These are phyloP conservation scores for Sanghuangporus weigelae DNA, from an alignment of 1,284 basidiomycete genomes.

Conservation along the genomic window DNA sequence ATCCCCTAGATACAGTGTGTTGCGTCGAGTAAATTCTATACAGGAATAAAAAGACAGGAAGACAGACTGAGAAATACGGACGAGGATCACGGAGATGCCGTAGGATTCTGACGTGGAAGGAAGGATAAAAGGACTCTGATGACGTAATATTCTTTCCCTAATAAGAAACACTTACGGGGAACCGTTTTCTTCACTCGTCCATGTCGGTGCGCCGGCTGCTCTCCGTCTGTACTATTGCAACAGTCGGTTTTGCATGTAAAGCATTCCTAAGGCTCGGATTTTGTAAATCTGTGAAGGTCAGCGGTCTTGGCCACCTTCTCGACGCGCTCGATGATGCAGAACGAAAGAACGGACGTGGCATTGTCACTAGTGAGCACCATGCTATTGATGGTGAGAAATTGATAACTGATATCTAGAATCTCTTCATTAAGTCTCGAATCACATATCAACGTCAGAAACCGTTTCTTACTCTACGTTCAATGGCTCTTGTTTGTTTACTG, in stretches of 20 bases:
- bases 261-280: conserved; percentile 65
- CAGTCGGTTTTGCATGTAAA: conserved; percentile 71
- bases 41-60: too few species aligned
- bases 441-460: conserved; percentile 76
- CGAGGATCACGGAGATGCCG: too few species aligned
- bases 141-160: too few species aligned
- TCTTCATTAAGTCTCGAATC: conserved; percentile 68
- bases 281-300: conserved; percentile 57
- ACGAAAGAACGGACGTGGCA: conserved; percentile 51
- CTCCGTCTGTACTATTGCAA: conserved; percentile 50
- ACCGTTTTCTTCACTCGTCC: neutral
- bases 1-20: too few species aligned
- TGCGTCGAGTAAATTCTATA: too few species aligned
- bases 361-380: conserved; percentile 70
- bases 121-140: too few species aligned
- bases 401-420: conserved; percentile 1
- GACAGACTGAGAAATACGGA: too few species aligned
- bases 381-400: conserved; percentile 8
- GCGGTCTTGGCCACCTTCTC: conserved; percentile 61
- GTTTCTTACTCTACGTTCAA: neutral
- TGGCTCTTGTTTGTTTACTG: conserved; percentile 11
- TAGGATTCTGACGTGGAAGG: too few species aligned
- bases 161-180: too few species aligned
- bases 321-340: conserved; percentile 52
- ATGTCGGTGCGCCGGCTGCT: conserved; percentile 22